These are phyloP conservation scores for Lactifluus rugatus DNA, from an alignment of 768 basidiomycete genomes.

Conservation along the genomic window DNA sequence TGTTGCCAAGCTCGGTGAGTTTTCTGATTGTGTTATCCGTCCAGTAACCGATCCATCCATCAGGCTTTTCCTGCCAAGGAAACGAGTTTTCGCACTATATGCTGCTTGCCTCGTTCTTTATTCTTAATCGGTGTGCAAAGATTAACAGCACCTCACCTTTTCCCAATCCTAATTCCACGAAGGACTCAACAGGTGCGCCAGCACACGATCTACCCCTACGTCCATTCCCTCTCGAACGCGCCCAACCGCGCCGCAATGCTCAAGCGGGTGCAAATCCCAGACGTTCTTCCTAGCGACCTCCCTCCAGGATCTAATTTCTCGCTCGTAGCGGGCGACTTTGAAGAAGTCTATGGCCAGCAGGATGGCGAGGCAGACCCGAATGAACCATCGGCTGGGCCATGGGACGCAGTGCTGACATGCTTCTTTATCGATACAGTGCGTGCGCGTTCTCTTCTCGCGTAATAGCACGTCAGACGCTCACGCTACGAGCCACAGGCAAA, in stretches of 20 bases:
- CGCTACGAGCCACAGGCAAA: constrained; percentile 48
- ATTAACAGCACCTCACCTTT: not conserved
- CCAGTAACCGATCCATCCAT: not conserved
- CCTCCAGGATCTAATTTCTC: constrained; percentile 62
- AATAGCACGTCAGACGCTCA: not conserved
- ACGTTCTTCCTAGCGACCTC: constrained; percentile 69
- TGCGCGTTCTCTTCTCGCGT: not conserved
- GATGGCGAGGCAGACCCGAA: constrained; percentile 34
- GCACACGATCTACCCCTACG: constrained; percentile 77
- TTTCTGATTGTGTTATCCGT: not conserved
- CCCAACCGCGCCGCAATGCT: constrained; percentile 51
- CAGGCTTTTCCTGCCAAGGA: constrained; percentile 85
- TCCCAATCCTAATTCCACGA: not conserved
- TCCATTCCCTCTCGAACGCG: constrained; percentile 88
- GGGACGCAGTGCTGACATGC: constrained; percentile 88
- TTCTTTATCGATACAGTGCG: constrained; percentile 95
- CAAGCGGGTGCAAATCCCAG: constrained; percentile 63
- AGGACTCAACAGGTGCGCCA: constrained; percentile 59
- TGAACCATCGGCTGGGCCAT: constrained; percentile 65
- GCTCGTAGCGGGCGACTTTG: constrained; percentile 88
- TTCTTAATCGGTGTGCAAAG: constrained; percentile 65
- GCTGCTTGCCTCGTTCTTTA: constrained; percentile 81
- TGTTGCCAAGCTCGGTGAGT: constrained; percentile 65
- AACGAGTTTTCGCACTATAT: constrained; percentile 97
- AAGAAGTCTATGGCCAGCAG: constrained; percentile 71